Conservation (phyloP, 768 basidiomycete species). For the Phylloporus scabripes region DNA sequence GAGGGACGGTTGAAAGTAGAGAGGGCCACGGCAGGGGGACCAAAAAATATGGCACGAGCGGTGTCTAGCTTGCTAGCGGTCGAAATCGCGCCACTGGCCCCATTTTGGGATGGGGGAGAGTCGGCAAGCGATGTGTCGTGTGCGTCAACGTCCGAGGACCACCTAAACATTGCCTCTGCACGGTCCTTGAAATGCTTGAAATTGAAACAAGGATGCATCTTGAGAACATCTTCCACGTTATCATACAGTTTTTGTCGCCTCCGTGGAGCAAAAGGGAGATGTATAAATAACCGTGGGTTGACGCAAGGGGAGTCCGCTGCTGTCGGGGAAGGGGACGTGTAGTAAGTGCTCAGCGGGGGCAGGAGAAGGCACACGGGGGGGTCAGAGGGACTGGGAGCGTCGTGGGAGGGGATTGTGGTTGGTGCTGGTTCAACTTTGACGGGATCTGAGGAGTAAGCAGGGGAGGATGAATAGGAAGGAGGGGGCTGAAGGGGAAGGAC, state of each 20-base stretch:
- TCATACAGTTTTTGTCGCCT: slow-evolving; percentile 35
- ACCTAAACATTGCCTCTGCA: slow-evolving; percentile 40
- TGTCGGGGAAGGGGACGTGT: slow-evolving; percentile 20
- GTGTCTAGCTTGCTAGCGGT: slow-evolving; percentile 20
- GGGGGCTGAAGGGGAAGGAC: slow-evolving; percentile 16
- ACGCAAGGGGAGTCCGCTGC: slow-evolving; percentile 28
- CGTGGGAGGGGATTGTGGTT: slow-evolving; percentile 22
- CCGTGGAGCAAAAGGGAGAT: slow-evolving; percentile 37
- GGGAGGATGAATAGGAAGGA: slow-evolving; percentile 14
- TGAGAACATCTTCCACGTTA: slow-evolving; percentile 38
- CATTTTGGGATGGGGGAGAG: slow-evolving; percentile 26
- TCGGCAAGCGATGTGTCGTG: slow-evolving; percentile 11
- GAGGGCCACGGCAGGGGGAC: slow-evolving; percentile 4
- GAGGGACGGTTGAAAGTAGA: slow-evolving; percentile 9
- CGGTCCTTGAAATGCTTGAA: slow-evolving; percentile 43
- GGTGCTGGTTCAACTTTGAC: slow-evolving; percentile 35
- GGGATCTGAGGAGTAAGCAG: slow-evolving; percentile 9
- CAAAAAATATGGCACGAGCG: slow-evolving; percentile 31
- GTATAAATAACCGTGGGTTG: slow-evolving; percentile 34
- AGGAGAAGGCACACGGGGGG: slow-evolving; percentile 20
- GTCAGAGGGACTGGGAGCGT: slow-evolving; percentile 12
- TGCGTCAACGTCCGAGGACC: slow-evolving; percentile 31
- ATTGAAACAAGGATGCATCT: slow-evolving; percentile 48
- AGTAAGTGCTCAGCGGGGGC: slow-evolving; percentile 18
- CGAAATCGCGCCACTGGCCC: slow-evolving; percentile 20